Evolutionary conservation across 331 rosid species (phyloP).

Genomic region (Malus hybrid): DNA sequence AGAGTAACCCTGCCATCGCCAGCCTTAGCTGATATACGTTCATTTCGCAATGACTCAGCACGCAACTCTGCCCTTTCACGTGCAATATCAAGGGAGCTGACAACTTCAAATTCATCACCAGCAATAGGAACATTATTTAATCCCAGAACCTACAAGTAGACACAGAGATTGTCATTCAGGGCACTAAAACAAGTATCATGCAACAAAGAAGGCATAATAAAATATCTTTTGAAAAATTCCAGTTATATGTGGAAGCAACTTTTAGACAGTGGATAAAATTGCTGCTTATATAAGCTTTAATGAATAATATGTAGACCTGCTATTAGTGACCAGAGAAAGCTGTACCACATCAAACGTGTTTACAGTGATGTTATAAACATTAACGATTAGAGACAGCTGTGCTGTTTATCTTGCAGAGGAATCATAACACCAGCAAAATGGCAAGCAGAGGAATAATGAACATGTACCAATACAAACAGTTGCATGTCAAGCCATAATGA

Average conservation of each 20-base stretch:
- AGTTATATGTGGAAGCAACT: neutral
- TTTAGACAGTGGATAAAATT: too few species aligned
- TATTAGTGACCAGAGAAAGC: neutral
- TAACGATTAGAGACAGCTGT: neutral
- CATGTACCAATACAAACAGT: neutral
- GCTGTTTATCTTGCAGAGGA: neutral
- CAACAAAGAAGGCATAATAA: neutral
- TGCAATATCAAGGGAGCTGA: constrained; percentile 78
- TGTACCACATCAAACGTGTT: neutral
- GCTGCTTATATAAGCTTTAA: neutral
- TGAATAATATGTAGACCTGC: neutral
- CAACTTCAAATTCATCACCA: constrained; percentile 91
- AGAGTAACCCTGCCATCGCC: constrained; percentile 98
- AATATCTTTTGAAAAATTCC: neutral
- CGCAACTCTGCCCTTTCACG: constrained; percentile 88
- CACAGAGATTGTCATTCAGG: constrained; percentile 4
- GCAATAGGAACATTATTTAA: constrained; percentile 86
- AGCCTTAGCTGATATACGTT: constrained; percentile 93
- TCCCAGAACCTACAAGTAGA: constrained; percentile 63
- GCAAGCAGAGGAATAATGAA: neutral
- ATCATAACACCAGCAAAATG: neutral
- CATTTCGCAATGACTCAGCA: constrained; percentile 60
- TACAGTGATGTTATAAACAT: neutral
- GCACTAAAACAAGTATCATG: neutral
- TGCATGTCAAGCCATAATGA: neutral